Evolutionary conservation across 805 yeast genomes (phyloP).

Genomic region (Ogataea dorogensis): DNA sequence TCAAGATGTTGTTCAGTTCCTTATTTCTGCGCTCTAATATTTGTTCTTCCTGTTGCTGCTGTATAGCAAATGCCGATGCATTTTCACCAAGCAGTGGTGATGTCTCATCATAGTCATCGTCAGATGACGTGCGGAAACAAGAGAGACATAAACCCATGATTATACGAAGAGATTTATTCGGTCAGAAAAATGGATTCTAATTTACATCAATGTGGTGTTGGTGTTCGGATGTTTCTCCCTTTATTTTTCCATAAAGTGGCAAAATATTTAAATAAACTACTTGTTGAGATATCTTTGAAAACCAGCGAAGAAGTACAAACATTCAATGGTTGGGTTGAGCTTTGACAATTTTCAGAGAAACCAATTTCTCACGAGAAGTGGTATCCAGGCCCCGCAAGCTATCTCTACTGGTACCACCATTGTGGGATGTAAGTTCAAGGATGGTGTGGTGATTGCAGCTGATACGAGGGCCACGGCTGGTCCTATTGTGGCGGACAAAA

Average conservation of each 20-base stretch:
- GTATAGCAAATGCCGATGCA: slow-evolving; percentile 17
- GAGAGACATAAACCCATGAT: slow-evolving; percentile 38
- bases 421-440: slow-evolving; percentile 90
- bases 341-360: slow-evolving; percentile 95
- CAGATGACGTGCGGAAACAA: slow-evolving; percentile 25
- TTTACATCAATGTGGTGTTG: background rate
- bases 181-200: background rate
- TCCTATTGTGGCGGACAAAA: slow-evolving; percentile 94
- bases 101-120: slow-evolving; percentile 28
- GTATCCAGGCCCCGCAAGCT: slow-evolving; percentile 77
- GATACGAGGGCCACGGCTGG: slow-evolving; percentile 99
- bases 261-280: background rate
- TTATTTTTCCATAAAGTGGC: slow-evolving; percentile 3
- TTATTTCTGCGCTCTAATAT: slow-evolving; percentile 31
- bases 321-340: slow-evolving; percentile 78
- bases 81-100: slow-evolving; percentile 28
- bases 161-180: no score
- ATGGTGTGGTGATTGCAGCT: slow-evolving; percentile 97
- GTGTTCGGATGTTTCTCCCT: slow-evolving; percentile 1
- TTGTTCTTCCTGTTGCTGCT: slow-evolving; percentile 27
- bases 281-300: no score
- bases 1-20: slow-evolving; percentile 33
- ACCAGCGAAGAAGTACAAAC: background rate
- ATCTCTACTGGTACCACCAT: slow-evolving; percentile 99
- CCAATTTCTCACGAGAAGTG: slow-evolving; percentile 60